A percentile compares a stretch with the other conserved stretches of the same genome.
Conservation (phyloP, 495 filamentous ascomycete species). For the Usnea hakonensis region DNA sequence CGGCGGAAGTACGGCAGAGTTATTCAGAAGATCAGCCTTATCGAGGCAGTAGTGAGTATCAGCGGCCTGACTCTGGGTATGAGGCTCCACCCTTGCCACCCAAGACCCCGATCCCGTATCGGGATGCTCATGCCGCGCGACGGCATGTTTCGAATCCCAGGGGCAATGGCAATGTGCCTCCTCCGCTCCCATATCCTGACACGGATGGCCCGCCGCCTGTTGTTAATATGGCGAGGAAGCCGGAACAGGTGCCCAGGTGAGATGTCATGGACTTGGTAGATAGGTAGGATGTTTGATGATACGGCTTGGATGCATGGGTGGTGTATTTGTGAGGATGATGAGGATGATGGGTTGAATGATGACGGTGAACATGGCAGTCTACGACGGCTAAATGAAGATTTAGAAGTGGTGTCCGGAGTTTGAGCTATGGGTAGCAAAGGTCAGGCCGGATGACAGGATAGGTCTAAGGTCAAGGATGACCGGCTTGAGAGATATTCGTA, state of each 20-base stretch:
- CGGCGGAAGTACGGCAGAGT: slow-evolving; percentile 26
- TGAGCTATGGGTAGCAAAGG: not conserved
- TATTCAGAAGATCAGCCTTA: slow-evolving; percentile 37
- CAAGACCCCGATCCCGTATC: slow-evolving; percentile 68
- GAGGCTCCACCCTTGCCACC: slow-evolving; percentile 69
- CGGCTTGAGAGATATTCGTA: too few relatives aligned
- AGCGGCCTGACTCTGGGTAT: slow-evolving; percentile 34
- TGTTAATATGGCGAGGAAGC: slow-evolving; percentile 81
- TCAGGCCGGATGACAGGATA: too few relatives aligned
- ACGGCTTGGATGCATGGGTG: slow-evolving; percentile 3
- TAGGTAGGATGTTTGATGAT: not conserved
- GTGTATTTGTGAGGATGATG: not conserved
- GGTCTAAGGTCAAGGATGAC: too few relatives aligned
- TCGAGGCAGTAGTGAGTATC: slow-evolving; percentile 33
- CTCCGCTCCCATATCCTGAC: slow-evolving; percentile 65
- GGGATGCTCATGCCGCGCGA: slow-evolving; percentile 28
- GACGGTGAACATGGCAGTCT: not conserved
- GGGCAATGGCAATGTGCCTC: slow-evolving; percentile 24
- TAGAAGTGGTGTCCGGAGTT: not conserved
- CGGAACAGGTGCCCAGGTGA: slow-evolving; percentile 49
- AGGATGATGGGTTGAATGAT: slow-evolving; percentile 1
- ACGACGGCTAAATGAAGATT: not conserved
- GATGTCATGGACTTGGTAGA: not conserved
- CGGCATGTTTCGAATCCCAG: slow-evolving; percentile 33
- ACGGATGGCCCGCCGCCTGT: slow-evolving; percentile 73